A percentile compares a stretch with the other conserved stretches of the same genome.
phyloP scores from a whole-genome alignment of 2,329 filamentous ascomycete genomes.

The Blastomyces emzantsi region DNA sequence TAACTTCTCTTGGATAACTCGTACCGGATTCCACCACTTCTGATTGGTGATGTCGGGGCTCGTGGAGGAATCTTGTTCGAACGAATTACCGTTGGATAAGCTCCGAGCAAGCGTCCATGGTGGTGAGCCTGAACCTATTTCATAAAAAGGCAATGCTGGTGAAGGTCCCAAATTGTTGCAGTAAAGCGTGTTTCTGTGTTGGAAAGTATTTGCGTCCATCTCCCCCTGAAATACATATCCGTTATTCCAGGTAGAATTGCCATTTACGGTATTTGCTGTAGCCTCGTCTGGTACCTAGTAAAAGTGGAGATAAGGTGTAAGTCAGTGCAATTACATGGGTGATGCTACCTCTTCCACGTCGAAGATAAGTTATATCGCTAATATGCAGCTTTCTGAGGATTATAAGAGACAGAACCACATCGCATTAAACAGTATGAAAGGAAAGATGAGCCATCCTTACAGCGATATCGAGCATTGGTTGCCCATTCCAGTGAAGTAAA shows the following conservation, averaged over 20 bases:
- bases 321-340: not conserved
- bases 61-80: not conserved
- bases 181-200: no score
- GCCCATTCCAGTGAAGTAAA: not conserved
- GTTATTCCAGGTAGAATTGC: constrained; percentile 19
- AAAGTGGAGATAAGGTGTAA: not conserved
- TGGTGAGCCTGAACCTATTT: not conserved
- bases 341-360: not conserved
- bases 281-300: not conserved
- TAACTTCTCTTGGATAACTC: constrained; percentile 19
- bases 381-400: not conserved
- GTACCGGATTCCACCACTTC: constrained; percentile 29
- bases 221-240: constrained; percentile 28
- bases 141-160: not conserved
- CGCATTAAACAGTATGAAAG: not conserved
- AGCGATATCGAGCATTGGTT: not conserved
- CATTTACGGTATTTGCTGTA: not conserved
- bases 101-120: not conserved
- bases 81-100: not conserved
- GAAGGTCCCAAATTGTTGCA: not conserved
- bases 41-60: constrained; percentile 14
- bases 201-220: constrained; percentile 17
- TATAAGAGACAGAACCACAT: not conserved
- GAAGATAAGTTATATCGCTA: not conserved
- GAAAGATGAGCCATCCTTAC: constrained; percentile 4